These are phyloP conservation scores for Adenanthera pavonina DNA, from an alignment of 306 rosid species.

Conservation along the genomic window DNA sequence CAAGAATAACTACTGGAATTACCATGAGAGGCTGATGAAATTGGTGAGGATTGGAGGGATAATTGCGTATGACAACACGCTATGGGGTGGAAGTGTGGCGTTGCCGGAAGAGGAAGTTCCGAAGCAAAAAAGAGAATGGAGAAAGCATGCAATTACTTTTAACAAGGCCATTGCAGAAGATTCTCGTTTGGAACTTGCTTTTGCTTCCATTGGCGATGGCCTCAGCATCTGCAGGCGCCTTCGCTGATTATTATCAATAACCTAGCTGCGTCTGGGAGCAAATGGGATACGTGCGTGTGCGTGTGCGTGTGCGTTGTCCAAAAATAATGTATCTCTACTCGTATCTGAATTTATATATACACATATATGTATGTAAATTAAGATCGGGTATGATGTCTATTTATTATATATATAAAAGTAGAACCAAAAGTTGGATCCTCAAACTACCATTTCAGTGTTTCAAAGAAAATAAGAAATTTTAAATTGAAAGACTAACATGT, in stretches of 20 bases:
- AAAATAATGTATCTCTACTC: no score
- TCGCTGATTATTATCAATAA: constrained; percentile 20
- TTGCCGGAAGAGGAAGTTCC: constrained; percentile 52
- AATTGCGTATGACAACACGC: constrained; percentile 50
- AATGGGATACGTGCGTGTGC: no score
- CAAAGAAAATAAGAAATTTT: no score
- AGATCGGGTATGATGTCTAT: no score
- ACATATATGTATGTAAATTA: no score
- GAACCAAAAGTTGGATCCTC: no score
- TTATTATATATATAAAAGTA: no score
- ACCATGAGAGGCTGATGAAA: constrained; percentile 55
- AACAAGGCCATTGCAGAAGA: constrained; percentile 42
- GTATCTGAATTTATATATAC: no score
- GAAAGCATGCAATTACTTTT: constrained; percentile 29
- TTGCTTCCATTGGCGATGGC: constrained; percentile 43
- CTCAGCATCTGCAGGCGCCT: constrained; percentile 41
- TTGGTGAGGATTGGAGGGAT: constrained; percentile 57
- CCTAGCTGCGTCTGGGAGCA: no score
- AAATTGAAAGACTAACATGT: no score
- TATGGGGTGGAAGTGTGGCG: constrained; percentile 53
- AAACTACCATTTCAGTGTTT: no score
- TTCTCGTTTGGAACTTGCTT: constrained; percentile 35
- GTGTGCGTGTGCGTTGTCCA: no score
- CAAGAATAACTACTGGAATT: constrained; percentile 48
- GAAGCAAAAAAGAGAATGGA: background rate